Evolutionary conservation across 129 eudicot species (phyloP).

Genomic region (Helianthus annuus): DNA sequence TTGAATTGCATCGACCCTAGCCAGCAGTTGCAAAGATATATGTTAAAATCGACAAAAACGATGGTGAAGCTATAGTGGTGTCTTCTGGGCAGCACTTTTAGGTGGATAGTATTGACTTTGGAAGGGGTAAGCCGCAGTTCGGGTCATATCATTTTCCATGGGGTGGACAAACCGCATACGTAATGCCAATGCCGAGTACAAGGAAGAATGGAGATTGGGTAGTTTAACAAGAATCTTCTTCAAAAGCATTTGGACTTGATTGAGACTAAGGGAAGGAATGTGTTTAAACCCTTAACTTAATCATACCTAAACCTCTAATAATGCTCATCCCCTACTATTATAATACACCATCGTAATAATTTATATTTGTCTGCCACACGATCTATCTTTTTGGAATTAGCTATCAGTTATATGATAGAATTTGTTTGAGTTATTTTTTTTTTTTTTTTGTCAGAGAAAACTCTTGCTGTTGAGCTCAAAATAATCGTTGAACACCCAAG

Average conservation of each 20-base stretch:
- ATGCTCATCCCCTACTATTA: too few relatives aligned
- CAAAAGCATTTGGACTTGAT: slow-evolving; percentile 54
- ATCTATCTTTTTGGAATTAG: too few relatives aligned
- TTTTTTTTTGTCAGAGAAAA: too few relatives aligned
- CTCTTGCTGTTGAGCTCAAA: too few relatives aligned
- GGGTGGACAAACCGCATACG: slow-evolving; percentile 78
- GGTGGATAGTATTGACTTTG: slow-evolving; percentile 51
- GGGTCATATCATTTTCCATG: slow-evolving; percentile 83
- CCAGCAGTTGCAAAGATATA: slow-evolving; percentile 52
- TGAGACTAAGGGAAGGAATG: slow-evolving; percentile 55
- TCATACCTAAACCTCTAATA: too few relatives aligned
- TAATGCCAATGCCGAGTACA: slow-evolving; percentile 73
- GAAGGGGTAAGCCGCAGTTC: slow-evolving; percentile 68
- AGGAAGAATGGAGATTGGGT: slow-evolving; percentile 71
- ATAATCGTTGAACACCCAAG: too few relatives aligned
- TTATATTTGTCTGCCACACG: too few relatives aligned
- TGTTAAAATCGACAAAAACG: slow-evolving; percentile 26
- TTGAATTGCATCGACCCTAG: slow-evolving; percentile 53
- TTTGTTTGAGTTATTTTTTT: too few relatives aligned
- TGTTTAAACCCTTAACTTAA: slow-evolving; percentile 28
- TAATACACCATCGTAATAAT: too few relatives aligned
- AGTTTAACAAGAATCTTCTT: slow-evolving; percentile 64
- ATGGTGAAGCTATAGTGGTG: slow-evolving; percentile 60
- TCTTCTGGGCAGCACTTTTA: slow-evolving; percentile 80
- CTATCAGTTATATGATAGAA: too few relatives aligned